These are phyloP conservation scores for Candida chilensis DNA, from an alignment of 805 yeast genomes.

Conservation along the genomic window DNA sequence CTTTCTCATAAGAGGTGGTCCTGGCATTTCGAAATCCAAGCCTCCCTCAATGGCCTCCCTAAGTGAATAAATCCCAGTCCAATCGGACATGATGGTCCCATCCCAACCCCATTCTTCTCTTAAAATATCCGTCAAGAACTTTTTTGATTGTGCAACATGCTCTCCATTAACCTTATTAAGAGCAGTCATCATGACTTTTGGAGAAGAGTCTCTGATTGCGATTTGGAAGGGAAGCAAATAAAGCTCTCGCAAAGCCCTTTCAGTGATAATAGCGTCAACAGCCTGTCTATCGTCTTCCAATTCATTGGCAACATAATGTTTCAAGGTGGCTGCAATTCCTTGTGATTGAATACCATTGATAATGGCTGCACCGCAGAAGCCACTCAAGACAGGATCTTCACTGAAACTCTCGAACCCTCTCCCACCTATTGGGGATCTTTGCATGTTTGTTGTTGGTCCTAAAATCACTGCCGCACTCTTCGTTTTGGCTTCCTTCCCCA, in stretches of 20 bases:
- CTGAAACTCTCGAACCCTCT: conserved; percentile 54
- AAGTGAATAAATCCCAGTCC: conserved; percentile 49
- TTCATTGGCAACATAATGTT: conserved; percentile 58
- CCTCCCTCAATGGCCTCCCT: conserved; percentile 43
- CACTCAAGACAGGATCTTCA: conserved; percentile 49
- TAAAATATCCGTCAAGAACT: conserved; percentile 33
- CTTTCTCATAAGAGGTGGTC: conserved; percentile 40
- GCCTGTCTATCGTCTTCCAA: conserved; percentile 45
- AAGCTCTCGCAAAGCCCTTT: conserved; percentile 57
- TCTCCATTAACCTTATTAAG: conserved; percentile 57
- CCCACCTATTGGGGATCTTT: conserved; percentile 51
- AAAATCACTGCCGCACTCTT: conserved; percentile 43
- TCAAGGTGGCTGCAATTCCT: conserved; percentile 45
- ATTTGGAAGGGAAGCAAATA: conserved; percentile 57
- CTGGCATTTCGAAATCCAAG: conserved; percentile 62
- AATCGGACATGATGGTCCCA: conserved; percentile 54
- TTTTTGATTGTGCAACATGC: conserved; percentile 40
- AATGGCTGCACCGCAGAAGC: conserved; percentile 33
- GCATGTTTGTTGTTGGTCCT: conserved; percentile 45
- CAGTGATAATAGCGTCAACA: conserved; percentile 40
- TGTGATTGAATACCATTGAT: conserved; percentile 45
- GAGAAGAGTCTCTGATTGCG: conserved; percentile 42
- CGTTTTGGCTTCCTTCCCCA: conserved; percentile 45
- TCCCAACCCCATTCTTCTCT: conserved; percentile 49
- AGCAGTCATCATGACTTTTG: conserved; percentile 50